A percentile compares a stretch with the other conserved stretches of the same genome.
Evolutionary conservation across 805 yeast species (phyloP).

Genomic region (Barnettozyma californica): DNA sequence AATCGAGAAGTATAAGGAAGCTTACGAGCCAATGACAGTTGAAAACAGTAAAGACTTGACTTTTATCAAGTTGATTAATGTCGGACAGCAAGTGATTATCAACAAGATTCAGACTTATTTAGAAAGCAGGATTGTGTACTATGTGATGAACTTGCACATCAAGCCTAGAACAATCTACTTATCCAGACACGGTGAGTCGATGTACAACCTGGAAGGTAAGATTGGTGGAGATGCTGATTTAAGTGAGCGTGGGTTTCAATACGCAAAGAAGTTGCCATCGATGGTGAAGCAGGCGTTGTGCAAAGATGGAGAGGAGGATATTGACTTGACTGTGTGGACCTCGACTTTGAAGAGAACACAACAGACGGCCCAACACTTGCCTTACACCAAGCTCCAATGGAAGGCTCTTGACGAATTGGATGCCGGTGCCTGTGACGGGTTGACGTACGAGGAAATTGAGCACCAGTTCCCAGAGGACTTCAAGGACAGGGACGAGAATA

Average conservation of each 20-base stretch:
- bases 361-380: conserved; percentile 81
- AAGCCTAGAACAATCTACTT: conserved; percentile 91
- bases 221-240: conserved; percentile 93
- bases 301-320: conserved; percentile 46
- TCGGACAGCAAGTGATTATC: conserved; percentile 81
- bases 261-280: conserved; percentile 76
- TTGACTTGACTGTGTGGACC: conserved; percentile 87
- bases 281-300: conserved; percentile 47
- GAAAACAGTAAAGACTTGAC: conserved; percentile 50
- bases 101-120: conserved; percentile 84
- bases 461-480: conserved; percentile 86
- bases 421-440: conserved; percentile 96
- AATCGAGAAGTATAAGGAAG: conserved; percentile 66
- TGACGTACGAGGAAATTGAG: conserved; percentile 93
- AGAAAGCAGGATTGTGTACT: conserved; percentile 89
- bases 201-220: conserved; percentile 86
- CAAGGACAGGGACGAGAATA: conserved; percentile 91
- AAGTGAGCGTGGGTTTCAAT: conserved; percentile 77
- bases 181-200: conserved; percentile 93
- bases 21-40: conserved; percentile 71
- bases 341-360: conserved; percentile 88
- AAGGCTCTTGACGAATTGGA: conserved; percentile 95
- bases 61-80: conserved; percentile 82
- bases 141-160: conserved; percentile 91
- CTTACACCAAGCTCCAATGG: conserved; percentile 85